Base-by-base conservation (phyloP, 1,284 basidiomycete species). In the Cryptococcus deneoformans region DNA sequence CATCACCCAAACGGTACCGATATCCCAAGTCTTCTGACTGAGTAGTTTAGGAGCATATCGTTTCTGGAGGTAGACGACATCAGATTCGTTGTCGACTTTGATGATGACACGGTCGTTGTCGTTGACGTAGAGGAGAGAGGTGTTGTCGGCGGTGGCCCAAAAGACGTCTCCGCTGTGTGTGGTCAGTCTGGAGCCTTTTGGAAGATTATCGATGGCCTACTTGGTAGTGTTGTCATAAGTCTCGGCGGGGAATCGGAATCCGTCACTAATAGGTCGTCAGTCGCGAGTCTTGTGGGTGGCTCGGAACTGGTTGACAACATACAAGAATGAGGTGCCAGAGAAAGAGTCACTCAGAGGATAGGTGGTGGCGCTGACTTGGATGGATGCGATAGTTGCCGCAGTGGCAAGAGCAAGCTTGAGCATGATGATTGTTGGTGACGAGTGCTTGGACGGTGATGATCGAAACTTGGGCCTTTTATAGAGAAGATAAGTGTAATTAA, bases 21-120 rank as follows among this genome's bases (percentile, higher is more conserved):
- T 78, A 0, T 78, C 79, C 70, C 81, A 88, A 45, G 78, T 73
- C 58, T 85, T 82, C 53, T 84, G 81, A n/a, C 82, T 81, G 16
- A 83, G 73, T 56, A 90, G 84, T 46, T 86, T 83, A 20, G 90
- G 83, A 0, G 86, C 84, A 64, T 88, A 85, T 59, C 88, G 82
- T 68, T 89, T 89, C 52, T 86, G 71, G 63, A 85, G 84, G 65
- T 80, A 86, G 2, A 56, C 53, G 16, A 72, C 70, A 5, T 55
- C 54, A 2, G 69, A 52, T 7, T 56, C 57, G 49, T 70, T 68
- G 63, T 72, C 70, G 46, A 72, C 70, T 53, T 85, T 82, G 85
- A 95, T 87, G 59, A 94, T 77, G 8, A 86, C 86, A 71, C 88
- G 83, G 20, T 87, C 88, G 12, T 80, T 82, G 34, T 71, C 70